Evolutionary conservation across 352 stramenopile genomes (phyloP).

Genomic region (Phytophthora sojae): DNA sequence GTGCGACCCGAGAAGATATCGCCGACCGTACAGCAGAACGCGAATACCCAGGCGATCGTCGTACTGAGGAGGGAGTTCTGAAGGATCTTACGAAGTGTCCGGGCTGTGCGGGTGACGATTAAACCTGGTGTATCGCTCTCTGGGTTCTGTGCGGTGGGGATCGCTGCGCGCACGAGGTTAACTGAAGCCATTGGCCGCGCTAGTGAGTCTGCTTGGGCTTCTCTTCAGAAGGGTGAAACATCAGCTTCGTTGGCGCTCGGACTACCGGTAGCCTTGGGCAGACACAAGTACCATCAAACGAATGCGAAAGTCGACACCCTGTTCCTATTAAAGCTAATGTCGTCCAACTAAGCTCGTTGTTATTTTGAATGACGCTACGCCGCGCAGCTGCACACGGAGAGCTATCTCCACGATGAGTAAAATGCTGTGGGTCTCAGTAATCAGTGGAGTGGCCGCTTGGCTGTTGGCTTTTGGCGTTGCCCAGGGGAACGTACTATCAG

Average conservation of each 20-base stretch:
- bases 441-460: constrained; percentile 10
- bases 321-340: no score
- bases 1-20: constrained; percentile 19
- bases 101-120: neutral
- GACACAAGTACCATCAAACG: no score
- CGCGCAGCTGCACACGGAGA: neutral
- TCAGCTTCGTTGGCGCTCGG: no score
- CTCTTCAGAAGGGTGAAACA: no score
- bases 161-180: neutral
- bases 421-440: constrained; percentile 20
- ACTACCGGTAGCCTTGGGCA: no score
- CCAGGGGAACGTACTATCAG: constrained; percentile 11
- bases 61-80: constrained; percentile 33
- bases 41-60: constrained; percentile 22
- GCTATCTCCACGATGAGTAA: constrained; percentile 5
- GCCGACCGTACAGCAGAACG: constrained; percentile 11
- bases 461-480: constrained; percentile 16
- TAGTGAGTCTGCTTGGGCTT: no score
- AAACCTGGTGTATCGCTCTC: neutral
- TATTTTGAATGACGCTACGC: no score
- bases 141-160: neutral
- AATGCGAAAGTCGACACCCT: no score
- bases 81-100: constrained; percentile 25
- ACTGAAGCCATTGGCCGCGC: neutral
- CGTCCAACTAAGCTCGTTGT: no score